These are phyloP conservation scores for Podospora appendiculata DNA, from an alignment of 495 filamentous ascomycete genomes.

Conservation along the genomic window DNA sequence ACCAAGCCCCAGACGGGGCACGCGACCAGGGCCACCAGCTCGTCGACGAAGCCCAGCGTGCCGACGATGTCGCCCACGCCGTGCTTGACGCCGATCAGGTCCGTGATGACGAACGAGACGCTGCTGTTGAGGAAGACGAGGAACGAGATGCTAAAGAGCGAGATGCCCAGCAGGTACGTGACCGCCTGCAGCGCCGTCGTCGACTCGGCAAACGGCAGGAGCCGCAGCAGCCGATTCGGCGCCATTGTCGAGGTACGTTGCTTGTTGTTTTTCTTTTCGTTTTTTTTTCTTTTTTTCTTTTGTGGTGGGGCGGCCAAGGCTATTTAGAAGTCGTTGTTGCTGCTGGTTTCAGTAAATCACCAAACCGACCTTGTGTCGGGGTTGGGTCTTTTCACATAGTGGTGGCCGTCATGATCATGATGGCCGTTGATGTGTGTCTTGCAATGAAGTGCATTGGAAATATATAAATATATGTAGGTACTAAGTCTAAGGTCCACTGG, in stretches of 20 bases:
- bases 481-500: no score
- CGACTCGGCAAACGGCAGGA: conserved; percentile 47
- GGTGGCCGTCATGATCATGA: no score
- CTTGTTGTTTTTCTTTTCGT: background rate
- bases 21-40: conserved; percentile 81
- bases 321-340: no score
- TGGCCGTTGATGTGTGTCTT: no score
- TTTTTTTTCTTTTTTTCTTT: no score
- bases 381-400: no score
- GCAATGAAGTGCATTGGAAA: no score
- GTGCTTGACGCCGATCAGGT: conserved; percentile 68
- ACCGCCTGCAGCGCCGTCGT: conserved; percentile 65
- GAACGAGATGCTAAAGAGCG: conserved; percentile 92
- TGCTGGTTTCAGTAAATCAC: no score
- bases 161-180: conserved; percentile 83
- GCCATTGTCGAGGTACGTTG: background rate
- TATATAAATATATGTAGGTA: no score
- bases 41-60: conserved; percentile 92
- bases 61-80: conserved; percentile 85
- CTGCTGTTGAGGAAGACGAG: conserved; percentile 95
- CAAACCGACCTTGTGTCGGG: no score
- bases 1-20: conserved; percentile 88
- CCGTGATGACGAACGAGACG: conserved; percentile 89
- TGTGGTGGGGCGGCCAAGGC: no score
- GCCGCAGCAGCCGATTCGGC: conserved; percentile 23